Conservation (phyloP, 306 rosid genomes). For the Coriaria nepalensis region DNA sequence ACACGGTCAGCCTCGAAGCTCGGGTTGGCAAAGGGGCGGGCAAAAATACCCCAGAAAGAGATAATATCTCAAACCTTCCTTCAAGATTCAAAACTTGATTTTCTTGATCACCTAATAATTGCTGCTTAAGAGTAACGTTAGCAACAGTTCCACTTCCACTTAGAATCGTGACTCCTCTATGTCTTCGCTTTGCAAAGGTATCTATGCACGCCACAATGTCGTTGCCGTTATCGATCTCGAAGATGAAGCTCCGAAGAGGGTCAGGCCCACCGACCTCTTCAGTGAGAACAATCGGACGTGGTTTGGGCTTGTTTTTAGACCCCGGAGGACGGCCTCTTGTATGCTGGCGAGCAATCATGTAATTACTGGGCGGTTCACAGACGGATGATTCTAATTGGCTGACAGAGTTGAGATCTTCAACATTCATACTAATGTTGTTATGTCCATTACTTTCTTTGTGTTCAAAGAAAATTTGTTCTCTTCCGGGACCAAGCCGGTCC, state of each 20-base stretch:
- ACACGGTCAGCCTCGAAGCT: constrained; percentile 47
- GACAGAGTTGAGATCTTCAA: constrained; percentile 21
- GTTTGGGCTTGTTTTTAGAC: constrained; percentile 66
- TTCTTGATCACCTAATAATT: constrained; percentile 24
- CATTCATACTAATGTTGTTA: constrained; percentile 18
- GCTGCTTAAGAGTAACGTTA: constrained; percentile 58
- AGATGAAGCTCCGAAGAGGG: constrained; percentile 59
- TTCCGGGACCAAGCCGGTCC: constrained; percentile 10
- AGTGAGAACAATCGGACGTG: constrained; percentile 43
- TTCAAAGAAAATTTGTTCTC: constrained; percentile 27
- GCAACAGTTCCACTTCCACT: constrained; percentile 61
- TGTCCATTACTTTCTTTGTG: constrained; percentile 18
- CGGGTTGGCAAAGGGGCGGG: constrained; percentile 76
- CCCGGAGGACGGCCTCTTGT: constrained; percentile 85
- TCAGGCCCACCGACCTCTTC: constrained; percentile 45
- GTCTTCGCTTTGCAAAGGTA: constrained; percentile 52
- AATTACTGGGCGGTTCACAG: constrained; percentile 27
- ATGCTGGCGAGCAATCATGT: constrained; percentile 24
- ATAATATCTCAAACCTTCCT: constrained; percentile 65
- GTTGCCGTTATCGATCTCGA: constrained; percentile 55
- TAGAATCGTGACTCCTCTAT: constrained; percentile 65
- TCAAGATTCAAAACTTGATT: constrained; percentile 36
- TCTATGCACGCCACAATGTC: constrained; percentile 55
- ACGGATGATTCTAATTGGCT: constrained; percentile 17
- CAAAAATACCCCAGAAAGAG: constrained; percentile 60